A percentile compares a stretch with the other conserved stretches of the same genome.
Conservation (phyloP, 176 grass and related monocot genomes). For the Olyra latifolia region DNA sequence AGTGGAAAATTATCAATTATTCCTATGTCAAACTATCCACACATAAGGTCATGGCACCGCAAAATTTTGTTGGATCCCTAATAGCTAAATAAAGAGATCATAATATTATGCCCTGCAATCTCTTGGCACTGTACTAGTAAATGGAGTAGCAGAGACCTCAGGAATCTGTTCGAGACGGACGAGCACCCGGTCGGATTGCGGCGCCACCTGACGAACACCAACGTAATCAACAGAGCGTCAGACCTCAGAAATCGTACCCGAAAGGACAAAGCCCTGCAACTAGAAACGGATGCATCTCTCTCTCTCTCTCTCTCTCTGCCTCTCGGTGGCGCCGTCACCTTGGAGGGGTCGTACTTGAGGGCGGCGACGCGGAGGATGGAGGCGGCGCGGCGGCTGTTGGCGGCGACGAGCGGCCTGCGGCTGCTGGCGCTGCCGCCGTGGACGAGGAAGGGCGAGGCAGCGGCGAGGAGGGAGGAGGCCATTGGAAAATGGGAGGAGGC, state of each 20-base stretch:
- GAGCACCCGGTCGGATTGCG: conserved; percentile 82
- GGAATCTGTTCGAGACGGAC: conserved; percentile 85
- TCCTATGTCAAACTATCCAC: background rate
- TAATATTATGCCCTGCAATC: background rate
- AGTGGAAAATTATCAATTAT: no score
- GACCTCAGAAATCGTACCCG: conserved; percentile 9
- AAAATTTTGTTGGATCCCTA: background rate
- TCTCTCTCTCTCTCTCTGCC: background rate
- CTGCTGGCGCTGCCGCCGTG: conserved; percentile 6
- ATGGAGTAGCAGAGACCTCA: conserved; percentile 46
- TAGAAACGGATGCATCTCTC: background rate
- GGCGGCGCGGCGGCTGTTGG: conserved; percentile 5
- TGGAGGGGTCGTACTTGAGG: conserved; percentile 74
- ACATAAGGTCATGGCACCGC: background rate
- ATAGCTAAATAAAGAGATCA: background rate
- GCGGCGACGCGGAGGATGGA: conserved; percentile 49
- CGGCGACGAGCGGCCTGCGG: conserved; percentile 18
- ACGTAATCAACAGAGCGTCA: conserved; percentile 2
- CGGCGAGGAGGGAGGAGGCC: conserved; percentile 51
- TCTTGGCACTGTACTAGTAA: background rate
- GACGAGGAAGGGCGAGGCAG: conserved; percentile 51
- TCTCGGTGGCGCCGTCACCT: conserved; percentile 33
- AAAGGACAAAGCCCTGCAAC: background rate
- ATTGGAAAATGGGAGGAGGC: conserved; percentile 17
- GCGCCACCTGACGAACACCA: conserved; percentile 56